phyloP scores from a whole-genome alignment of 371 early-diverging fungal genomes.

The Batkoa obscura region DNA sequence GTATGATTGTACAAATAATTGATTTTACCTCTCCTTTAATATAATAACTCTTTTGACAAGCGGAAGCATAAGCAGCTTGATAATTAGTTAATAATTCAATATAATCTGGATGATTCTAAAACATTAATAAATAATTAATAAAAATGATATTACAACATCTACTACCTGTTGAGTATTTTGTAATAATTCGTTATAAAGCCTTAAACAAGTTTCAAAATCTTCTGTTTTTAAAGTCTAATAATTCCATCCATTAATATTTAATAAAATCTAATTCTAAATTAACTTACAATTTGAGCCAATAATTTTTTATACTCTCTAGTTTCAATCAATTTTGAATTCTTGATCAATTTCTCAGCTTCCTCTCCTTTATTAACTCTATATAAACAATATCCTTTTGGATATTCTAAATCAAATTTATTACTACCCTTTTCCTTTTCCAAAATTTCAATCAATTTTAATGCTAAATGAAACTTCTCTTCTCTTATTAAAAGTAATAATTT shows the following conservation, averaged over 20 bases:
- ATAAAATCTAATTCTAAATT: not conserved
- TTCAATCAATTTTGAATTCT: not conserved
- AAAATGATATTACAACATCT: not conserved
- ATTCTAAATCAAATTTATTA: not conserved
- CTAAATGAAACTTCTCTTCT: not conserved
- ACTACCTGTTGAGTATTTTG: not conserved
- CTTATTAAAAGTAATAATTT: not conserved
- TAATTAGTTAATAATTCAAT: constrained; percentile 4
- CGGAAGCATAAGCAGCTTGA: constrained; percentile 3
- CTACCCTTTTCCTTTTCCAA: not conserved
- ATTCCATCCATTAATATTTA: not conserved
- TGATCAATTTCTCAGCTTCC: not conserved
- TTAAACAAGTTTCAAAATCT: not conserved
- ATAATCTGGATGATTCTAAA: not conserved
- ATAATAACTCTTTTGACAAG: not conserved
- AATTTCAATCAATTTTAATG: not conserved
- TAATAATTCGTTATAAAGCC: not conserved
- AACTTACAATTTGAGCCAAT: constrained; percentile 2
- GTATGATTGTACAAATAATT: not conserved
- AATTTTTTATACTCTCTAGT: not conserved
- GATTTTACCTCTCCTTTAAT: not conserved
- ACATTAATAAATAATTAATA: no score
- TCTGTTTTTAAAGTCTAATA: constrained; percentile 2
- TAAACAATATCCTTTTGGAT: constrained; percentile 1
- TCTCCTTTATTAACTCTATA: not conserved